Base-by-base conservation (phyloP, 805 yeast species). In the Saturnispora serradocipensis region DNA sequence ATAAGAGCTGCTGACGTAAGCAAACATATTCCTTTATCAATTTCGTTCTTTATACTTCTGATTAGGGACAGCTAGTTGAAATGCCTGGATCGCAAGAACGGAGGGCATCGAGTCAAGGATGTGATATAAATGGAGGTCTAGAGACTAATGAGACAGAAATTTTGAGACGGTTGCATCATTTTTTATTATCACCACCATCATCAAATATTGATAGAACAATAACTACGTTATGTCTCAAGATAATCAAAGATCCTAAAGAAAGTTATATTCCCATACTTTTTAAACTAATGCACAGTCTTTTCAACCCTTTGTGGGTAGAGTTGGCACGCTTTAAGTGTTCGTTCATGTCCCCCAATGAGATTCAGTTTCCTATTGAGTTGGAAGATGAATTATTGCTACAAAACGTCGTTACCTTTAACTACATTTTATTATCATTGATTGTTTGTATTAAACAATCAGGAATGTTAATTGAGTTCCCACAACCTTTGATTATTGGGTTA, bases 321-420 rank as follows among this genome's bases (percentile, higher is more conserved):
- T 25, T 49, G 27, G 46, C 47, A 5, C 9, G 38, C 9, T 11
- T 24, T 13, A 39, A 49, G n/a, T 22, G 44, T 30, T 30, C 44
- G 27, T 18, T 36, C 16, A 32, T 22, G 24, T 32, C 34, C 15
- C 25, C n/a, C 9, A 39, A 43, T 20, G 24, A 35, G 10, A 32
- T 43, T 20, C 30, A 43, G 11, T 16, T 49, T 16, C 43, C 43
- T 4, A 30, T 34, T 11, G 32, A 43, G 10, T 11, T 49, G n/a
- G 51, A 49, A 49, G 28, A 43, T 10, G n/a, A 39, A 24, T 35
- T 24, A 3, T 32, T 49, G 9, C 7, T 43, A n/a, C 51, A 36
- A 25, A 43, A 43, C 8, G 47, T 43, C 7, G 22, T 49, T 28
- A 22, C 25, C n/a, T 49, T 49, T 38, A 49, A 49, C 44, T 28